A percentile compares a stretch with the other conserved stretches of the same genome.
Conservation (phyloP, 495 filamentous ascomycete species). For the Penicillium macrosclerotiorum region DNA sequence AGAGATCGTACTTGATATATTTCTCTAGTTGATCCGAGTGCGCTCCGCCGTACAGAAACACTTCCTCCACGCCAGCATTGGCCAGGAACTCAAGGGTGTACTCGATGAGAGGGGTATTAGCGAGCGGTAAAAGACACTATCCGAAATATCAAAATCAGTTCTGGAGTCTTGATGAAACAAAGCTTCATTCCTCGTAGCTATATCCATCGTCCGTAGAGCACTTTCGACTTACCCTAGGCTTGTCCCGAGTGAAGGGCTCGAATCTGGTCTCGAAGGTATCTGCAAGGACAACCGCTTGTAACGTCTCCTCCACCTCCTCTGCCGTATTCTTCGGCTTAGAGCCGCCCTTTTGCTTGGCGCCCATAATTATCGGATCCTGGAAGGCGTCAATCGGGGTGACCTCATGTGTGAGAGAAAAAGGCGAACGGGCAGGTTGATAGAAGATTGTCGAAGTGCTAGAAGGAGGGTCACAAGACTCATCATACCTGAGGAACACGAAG, state of each 20-base stretch:
- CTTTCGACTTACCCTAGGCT: slow-evolving; percentile 67
- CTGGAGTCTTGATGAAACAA: too few species aligned
- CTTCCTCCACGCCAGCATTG: slow-evolving; percentile 85
- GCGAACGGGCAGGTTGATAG: not conserved
- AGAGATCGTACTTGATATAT: slow-evolving; percentile 62
- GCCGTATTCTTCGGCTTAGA: slow-evolving; percentile 62
- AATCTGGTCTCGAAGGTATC: slow-evolving; percentile 94
- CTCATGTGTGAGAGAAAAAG: not conserved
- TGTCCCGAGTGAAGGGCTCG: slow-evolving; percentile 83
- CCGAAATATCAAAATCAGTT: not conserved
- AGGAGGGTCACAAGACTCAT: not conserved
- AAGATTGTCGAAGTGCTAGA: not conserved
- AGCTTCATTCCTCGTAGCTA: too few species aligned
- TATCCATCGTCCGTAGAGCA: not conserved
- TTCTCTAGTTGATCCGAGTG: slow-evolving; percentile 87
- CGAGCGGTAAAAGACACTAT: slow-evolving; percentile 90
- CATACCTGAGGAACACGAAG: slow-evolving; percentile 1
- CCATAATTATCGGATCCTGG: slow-evolving; percentile 29
- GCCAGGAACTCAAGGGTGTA: slow-evolving; percentile 97
- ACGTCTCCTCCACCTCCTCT: slow-evolving; percentile 74
- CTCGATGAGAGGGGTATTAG: slow-evolving; percentile 92
- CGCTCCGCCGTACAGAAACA: slow-evolving; percentile 86
- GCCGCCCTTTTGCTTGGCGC: slow-evolving; percentile 58
- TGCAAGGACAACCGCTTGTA: slow-evolving; percentile 90
- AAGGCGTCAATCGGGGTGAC: slow-evolving; percentile 4